Evolutionary conservation across 805 yeast species (phyloP).

Genomic region (Candida ascalaphidarum): DNA sequence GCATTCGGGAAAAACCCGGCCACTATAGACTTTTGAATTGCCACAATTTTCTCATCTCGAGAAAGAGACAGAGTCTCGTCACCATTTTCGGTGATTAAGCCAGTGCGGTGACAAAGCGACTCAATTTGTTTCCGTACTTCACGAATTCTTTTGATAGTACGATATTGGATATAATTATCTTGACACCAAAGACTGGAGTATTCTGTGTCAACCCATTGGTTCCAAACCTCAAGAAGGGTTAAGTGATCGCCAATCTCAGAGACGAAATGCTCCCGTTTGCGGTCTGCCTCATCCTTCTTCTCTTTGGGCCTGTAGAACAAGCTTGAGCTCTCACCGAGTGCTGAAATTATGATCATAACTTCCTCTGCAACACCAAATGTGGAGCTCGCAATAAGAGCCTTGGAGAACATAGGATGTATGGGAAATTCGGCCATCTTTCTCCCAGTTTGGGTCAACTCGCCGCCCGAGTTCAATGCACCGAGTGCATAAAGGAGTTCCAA

Average conservation of each 20-base stretch:
- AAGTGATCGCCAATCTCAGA: conserved; percentile 70
- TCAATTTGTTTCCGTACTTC: conserved; percentile 67
- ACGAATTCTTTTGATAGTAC: conserved; percentile 57
- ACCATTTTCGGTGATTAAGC: conserved; percentile 19
- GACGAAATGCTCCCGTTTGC: conserved; percentile 47
- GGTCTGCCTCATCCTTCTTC: conserved; percentile 57
- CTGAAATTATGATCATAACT: conserved; percentile 65
- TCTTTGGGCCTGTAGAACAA: conserved; percentile 67
- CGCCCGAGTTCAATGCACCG: conserved; percentile 78
- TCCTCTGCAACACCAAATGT: conserved; percentile 56
- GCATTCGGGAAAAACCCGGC: conserved; percentile 66
- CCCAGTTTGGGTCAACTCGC: conserved; percentile 71
- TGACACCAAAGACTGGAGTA: conserved; percentile 75
- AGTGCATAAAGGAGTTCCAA: conserved; percentile 76
- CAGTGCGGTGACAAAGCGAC: conserved; percentile 47
- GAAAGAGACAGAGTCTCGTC: no score
- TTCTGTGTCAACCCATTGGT: conserved; percentile 65
- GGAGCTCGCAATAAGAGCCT: conserved; percentile 58
- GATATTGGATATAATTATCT: conserved; percentile 73
- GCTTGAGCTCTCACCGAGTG: conserved; percentile 73
- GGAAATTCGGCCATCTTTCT: conserved; percentile 88
- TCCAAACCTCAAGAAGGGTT: conserved; percentile 63
- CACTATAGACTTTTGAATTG: conserved; percentile 47
- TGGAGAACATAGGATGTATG: conserved; percentile 82
- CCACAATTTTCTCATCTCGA: conserved; percentile 3